Evolutionary conservation across 352 stramenopile genomes (phyloP).

Genomic region (Pythium volutum): DNA sequence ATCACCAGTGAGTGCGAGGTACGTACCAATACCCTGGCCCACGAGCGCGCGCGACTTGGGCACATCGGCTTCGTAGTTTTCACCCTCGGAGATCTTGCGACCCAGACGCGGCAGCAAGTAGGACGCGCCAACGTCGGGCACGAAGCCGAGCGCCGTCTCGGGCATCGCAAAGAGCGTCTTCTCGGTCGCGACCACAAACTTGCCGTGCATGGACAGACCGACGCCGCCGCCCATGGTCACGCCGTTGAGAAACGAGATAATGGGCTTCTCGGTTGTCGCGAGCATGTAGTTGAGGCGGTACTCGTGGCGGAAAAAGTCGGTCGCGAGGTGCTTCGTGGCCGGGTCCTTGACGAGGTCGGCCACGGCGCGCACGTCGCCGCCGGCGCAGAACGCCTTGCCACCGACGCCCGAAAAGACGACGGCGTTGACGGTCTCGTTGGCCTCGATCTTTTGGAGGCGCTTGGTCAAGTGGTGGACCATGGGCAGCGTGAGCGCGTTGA

Average conservation of each 20-base stretch:
- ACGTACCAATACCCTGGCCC: conserved; percentile 87
- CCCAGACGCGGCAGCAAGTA: conserved; percentile 91
- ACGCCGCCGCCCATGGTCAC: conserved; percentile 99
- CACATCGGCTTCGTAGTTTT: conserved; percentile 73
- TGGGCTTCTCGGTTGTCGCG: conserved; percentile 77
- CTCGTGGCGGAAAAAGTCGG: conserved; percentile 95
- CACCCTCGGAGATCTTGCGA: conserved; percentile 58
- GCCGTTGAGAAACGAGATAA: conserved; percentile 96
- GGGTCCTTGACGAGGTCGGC: conserved; percentile 80
- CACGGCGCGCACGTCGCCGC: conserved; percentile 92
- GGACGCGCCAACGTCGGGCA: conserved; percentile 95
- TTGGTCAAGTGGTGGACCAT: conserved; percentile 91
- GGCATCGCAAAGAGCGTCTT: conserved; percentile 99
- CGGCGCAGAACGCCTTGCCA: conserved; percentile 93
- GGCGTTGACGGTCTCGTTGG: conserved; percentile 74
- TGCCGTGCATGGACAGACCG: conserved; percentile 96
- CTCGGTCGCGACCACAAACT: conserved; percentile 96
- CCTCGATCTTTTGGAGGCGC: conserved; percentile 78
- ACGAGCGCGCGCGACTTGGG: conserved; percentile 64
- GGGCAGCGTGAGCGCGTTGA: conserved; percentile 90
- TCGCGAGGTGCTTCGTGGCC: conserved; percentile 59
- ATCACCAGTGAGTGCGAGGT: conserved; percentile 93
- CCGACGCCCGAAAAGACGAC: conserved; percentile 82
- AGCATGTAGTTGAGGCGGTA: conserved; percentile 94
- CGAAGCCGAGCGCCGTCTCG: conserved; percentile 97